Evolutionary conservation across 2,329 filamentous ascomycete species (phyloP).

Genomic region (Tympanopsis confertula): DNA sequence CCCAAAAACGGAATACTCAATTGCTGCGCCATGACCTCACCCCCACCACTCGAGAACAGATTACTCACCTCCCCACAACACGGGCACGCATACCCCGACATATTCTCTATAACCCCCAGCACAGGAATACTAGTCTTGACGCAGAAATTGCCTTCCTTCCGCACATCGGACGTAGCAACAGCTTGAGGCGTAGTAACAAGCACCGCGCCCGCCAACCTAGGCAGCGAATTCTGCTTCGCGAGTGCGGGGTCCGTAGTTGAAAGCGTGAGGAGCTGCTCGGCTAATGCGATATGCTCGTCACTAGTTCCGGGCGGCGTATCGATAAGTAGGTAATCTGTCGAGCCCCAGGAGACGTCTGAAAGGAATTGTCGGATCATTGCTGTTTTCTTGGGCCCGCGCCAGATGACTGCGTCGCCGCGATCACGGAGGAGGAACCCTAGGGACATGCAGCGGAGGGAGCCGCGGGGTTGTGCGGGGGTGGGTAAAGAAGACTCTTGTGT

Average conservation of each 20-base stretch:
- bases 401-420: slow-evolving; percentile 85
- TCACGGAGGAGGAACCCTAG: slow-evolving; percentile 78
- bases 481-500: slow-evolving; percentile 33
- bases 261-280: slow-evolving; percentile 66
- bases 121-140: slow-evolving; percentile 68
- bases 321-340: slow-evolving; percentile 83
- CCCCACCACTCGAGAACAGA: slow-evolving; percentile 84
- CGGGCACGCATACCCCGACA: slow-evolving; percentile 82
- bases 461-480: slow-evolving; percentile 14
- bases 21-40: slow-evolving; percentile 77
- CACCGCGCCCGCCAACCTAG: slow-evolving; percentile 63
- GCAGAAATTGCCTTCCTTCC: slow-evolving; percentile 91
- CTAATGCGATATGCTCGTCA: slow-evolving; percentile 92
- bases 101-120: slow-evolving; percentile 90
- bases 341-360: slow-evolving; percentile 77
- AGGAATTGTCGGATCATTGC: slow-evolving; percentile 97
- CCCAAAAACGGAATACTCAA: slow-evolving; percentile 77
- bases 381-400: slow-evolving; percentile 96
- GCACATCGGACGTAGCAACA: slow-evolving; percentile 82
- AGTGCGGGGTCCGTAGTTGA: slow-evolving; percentile 45
- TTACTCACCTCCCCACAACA: slow-evolving; percentile 79
- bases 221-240: neutral
- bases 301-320: slow-evolving; percentile 94
- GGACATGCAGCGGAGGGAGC: slow-evolving; percentile 74
- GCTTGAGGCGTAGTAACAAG: slow-evolving; percentile 95